Base-by-base conservation (phyloP, 2,329 filamentous ascomycete species). In the Colletotrichum truncatum region DNA sequence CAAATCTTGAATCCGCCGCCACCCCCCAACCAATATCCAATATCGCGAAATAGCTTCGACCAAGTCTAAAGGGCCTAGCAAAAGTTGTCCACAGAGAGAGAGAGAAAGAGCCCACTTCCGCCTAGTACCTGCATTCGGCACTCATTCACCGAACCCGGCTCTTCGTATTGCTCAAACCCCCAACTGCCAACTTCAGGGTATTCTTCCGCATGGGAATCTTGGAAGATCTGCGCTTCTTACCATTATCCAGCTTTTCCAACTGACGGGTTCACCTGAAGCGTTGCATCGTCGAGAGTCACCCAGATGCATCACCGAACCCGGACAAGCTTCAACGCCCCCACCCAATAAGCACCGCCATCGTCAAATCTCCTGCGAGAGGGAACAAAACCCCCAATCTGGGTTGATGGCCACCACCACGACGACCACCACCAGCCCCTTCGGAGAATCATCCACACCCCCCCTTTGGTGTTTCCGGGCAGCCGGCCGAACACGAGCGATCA, bases 401-500 rank as follows among this genome's bases (percentile, higher is more conserved):
- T 18, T 12, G 26, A 45, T 45, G 32, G 34, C 39, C 46, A 21
- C 30, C 39, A 16, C 23, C 30, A 41, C 14, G 9, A 21, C 21
- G n/a, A n/a, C n/a, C n/a, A n/a, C 55, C 28, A 41, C 34, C 25
- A 32, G 25, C 39, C 25, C 54, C 28, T 14, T 32, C 38, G n/a
- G n/a, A n/a, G n/a, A n/a, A n/a, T n/a, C 39, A 23, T 21, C 28
- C 28, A 5, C 12, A n/a, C 56, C 55, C 32, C 34, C 30, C n/a
- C n/a, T n/a, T n/a, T 46, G 51, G 23, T 32, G 25, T 18, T 52
- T 34, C 54, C 54, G 62, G 62, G 41, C 36, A 25, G 18, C 56
- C 62, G 62, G 62, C 62, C 62, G 61, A 64, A 64, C 61, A 64
- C 61, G 61, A 64, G 61, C 14, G 61, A 64, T 64, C 61, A 64